Evolutionary conservation across 805 yeast species (phyloP), one percentile per base, ranked within the genome.

Genomic region (Teunomyces funiuensis): DNA sequence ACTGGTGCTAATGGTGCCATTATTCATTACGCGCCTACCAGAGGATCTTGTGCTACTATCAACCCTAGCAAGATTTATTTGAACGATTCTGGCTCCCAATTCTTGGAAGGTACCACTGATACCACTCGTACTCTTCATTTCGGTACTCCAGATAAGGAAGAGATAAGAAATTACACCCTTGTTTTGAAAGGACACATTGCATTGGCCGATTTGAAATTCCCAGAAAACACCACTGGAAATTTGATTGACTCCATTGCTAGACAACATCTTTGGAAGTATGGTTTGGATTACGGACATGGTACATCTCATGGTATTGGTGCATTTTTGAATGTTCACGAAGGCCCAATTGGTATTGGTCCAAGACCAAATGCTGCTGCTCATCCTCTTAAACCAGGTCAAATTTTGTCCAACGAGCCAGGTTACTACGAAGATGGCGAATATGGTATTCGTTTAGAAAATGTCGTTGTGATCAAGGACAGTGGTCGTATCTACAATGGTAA

Each of bases 1-100:
- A 72, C 87, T 1, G 93, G 91, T 0, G 70, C 88, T 9, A 85
- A 85, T 57, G 86, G 88, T 6, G 86, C 93, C 1, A 69, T 85
- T 22, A 83, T 86, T 45, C 95, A 86, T 58, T 86, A 86, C 58
- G 66, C 79, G 30, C 93, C 95, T 3, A 51, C 58, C 9, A 57
- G 61, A 38, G 66, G 66, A 2, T 55, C 60, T 8, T 69, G 75
- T 44, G 52, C 76, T 5, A 60, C 72, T 6, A 78, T 80, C 33
- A 74, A 79, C 49, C 83, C 82, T 5, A 61, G 65, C 28, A 71
- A 76, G 37, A 63, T 79, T 16, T 80, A 78, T 54, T 65, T 80
- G 33, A 69, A 74, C 52, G 85, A 80, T 55, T 73, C 82, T 2
- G 85, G 85, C 6, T 69, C 80, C 9, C 85, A 80, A 49, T 80